phyloP scores from a whole-genome alignment of 2,329 filamentous ascomycete species.

The Colletotrichum limetticola region DNA sequence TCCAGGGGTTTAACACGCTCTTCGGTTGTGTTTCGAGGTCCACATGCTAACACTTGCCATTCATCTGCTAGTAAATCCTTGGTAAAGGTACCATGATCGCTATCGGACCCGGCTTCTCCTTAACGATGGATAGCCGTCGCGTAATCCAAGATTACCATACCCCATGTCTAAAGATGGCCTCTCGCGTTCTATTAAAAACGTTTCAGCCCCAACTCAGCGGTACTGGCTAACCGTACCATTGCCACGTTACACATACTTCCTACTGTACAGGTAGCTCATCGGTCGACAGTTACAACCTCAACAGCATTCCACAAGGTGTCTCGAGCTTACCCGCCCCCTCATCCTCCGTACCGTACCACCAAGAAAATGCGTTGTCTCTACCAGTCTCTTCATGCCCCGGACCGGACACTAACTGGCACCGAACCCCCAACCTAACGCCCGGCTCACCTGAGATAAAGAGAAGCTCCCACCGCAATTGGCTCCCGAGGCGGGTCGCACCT shows the following conservation, averaged over 20 bases:
- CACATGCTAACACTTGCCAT: background rate
- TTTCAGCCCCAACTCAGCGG: background rate
- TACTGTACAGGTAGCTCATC: background rate
- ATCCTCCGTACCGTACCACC: too few relatives aligned
- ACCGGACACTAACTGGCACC: background rate
- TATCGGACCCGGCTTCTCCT: slow-evolving; percentile 5
- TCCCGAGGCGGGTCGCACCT: slow-evolving; percentile 14
- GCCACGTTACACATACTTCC: background rate
- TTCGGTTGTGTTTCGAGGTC: background rate
- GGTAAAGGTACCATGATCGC: background rate
- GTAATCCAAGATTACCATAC: slow-evolving; percentile 1
- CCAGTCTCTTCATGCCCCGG: background rate
- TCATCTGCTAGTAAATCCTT: background rate
- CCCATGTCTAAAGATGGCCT: slow-evolving; percentile 12
- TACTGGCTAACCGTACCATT: background rate
- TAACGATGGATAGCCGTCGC: slow-evolving; percentile 1
- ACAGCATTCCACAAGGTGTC: slow-evolving; percentile 1
- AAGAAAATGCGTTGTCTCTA: slow-evolving; percentile 4
- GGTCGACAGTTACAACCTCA: background rate
- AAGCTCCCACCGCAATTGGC: background rate
- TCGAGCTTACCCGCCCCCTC: slow-evolving; percentile 2
- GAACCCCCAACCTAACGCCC: background rate
- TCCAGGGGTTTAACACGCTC: slow-evolving; percentile 17
- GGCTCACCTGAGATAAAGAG: background rate
- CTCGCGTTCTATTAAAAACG: slow-evolving; percentile 7